A percentile compares a stretch with the other conserved stretches of the same genome.
Evolutionary conservation across 2,329 filamentous ascomycete genomes (phyloP).

Genomic region (Fusarium tanahbumbuense): DNA sequence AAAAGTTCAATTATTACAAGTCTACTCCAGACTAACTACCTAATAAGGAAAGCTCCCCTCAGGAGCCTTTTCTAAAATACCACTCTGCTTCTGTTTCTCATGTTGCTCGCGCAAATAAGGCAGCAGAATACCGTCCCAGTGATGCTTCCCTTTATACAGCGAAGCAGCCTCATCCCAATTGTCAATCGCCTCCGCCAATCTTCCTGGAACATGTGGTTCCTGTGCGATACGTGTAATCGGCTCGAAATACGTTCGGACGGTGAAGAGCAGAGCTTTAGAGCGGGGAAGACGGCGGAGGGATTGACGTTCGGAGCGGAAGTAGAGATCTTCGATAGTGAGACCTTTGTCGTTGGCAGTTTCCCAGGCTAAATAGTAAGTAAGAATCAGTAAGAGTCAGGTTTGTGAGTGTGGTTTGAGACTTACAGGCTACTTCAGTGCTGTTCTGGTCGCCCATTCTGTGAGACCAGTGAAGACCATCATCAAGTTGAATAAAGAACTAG

Average conservation of each 20-base stretch:
- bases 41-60: constrained; percentile 25
- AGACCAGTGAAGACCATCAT: constrained; percentile 38
- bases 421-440: constrained; percentile 25
- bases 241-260: constrained; percentile 34
- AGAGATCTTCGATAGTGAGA: constrained; percentile 23
- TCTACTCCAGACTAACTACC: too few relatives aligned
- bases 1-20: too few relatives aligned
- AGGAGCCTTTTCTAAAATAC: constrained; percentile 9
- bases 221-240: constrained; percentile 22
- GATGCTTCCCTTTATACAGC: constrained; percentile 30
- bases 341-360: constrained; percentile 21
- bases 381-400: background rate
- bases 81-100: constrained; percentile 10
- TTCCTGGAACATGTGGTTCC: constrained; percentile 31
- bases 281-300: constrained; percentile 32
- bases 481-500: constrained; percentile 39
- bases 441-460: constrained; percentile 34
- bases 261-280: constrained; percentile 28
- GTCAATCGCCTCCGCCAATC: constrained; percentile 29
- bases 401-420: rapidly evolving
- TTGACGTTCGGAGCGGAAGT: constrained; percentile 38
- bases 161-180: constrained; percentile 34
- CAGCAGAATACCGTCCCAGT: constrained; percentile 30
- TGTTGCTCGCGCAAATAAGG: constrained; percentile 32
- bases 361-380: constrained; percentile 26